A percentile compares a stretch with the other conserved stretches of the same genome.
Evolutionary conservation across 2,329 filamentous ascomycete species (phyloP).

Genomic region (Purpureocillium takamizusanense): DNA sequence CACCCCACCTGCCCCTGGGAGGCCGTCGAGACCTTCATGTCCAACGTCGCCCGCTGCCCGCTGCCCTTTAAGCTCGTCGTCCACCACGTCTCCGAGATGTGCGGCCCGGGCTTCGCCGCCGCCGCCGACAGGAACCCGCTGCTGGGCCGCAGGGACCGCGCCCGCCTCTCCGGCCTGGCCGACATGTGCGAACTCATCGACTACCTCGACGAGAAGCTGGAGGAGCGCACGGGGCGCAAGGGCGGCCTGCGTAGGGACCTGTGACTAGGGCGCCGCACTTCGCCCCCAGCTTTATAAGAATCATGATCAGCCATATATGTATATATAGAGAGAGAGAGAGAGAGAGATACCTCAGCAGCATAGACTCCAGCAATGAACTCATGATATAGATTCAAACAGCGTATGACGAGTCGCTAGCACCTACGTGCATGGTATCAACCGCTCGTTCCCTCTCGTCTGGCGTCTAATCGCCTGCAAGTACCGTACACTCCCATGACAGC

Average conservation of each 20-base stretch:
- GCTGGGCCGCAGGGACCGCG: conserved; percentile 47
- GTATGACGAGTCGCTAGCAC: too few relatives aligned
- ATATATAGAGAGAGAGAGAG: too few relatives aligned
- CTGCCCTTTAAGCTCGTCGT: conserved; percentile 54
- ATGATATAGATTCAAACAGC: too few relatives aligned
- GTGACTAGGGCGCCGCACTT: conserved; percentile 13
- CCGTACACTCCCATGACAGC: too few relatives aligned
- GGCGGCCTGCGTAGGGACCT: conserved; percentile 23
- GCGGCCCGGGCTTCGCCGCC: conserved; percentile 43
- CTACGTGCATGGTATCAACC: conserved; percentile 3
- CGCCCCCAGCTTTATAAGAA: too few relatives aligned
- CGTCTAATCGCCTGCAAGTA: neutral
- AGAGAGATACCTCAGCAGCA: too few relatives aligned
- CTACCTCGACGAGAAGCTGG: conserved; percentile 44
- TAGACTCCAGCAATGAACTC: too few relatives aligned
- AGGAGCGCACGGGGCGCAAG: conserved; percentile 20
- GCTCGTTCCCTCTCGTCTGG: neutral
- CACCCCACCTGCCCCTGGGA: conserved; percentile 49
- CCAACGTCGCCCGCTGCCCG: conserved; percentile 44
- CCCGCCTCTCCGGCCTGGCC: conserved; percentile 35
- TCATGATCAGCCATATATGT: too few relatives aligned
- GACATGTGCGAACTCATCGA: conserved; percentile 52
- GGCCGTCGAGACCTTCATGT: conserved; percentile 54
- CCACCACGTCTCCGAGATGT: conserved; percentile 63
- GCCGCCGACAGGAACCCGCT: conserved; percentile 41